These are phyloP conservation scores for Rhodomyrtus tomentosa DNA, from an alignment of 345 rosid species.

Conservation along the genomic window DNA sequence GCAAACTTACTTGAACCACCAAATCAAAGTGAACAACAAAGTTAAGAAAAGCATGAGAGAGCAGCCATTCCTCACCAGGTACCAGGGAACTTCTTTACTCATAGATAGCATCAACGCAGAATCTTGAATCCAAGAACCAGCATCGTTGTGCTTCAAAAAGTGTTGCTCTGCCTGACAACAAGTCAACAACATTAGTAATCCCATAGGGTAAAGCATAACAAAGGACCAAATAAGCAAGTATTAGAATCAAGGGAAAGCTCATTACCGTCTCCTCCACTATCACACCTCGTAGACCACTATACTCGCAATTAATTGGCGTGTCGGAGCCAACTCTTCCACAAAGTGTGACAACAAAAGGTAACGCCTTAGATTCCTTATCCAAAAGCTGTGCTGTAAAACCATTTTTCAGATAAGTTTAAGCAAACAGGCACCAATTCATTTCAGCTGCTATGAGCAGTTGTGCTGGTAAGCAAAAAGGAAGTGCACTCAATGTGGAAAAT, in stretches of 20 bases:
- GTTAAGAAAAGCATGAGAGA: background rate
- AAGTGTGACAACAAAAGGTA: slow-evolving; percentile 64
- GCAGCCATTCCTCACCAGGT: slow-evolving; percentile 42
- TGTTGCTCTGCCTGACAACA: slow-evolving; percentile 77
- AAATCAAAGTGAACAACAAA: background rate
- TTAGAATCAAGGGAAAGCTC: background rate
- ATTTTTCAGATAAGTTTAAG: background rate
- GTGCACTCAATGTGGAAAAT: background rate
- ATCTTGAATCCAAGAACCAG: slow-evolving; percentile 98
- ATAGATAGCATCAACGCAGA: slow-evolving; percentile 81
- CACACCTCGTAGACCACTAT: slow-evolving; percentile 74
- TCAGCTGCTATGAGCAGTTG: background rate
- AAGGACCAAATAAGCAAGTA: background rate
- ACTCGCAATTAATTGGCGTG: slow-evolving; percentile 66
- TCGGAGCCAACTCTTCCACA: slow-evolving; percentile 83
- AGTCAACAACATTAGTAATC: background rate
- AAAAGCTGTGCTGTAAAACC: slow-evolving; percentile 53
- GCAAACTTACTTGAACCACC: background rate
- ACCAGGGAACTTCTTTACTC: slow-evolving; percentile 99
- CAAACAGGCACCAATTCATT: background rate
- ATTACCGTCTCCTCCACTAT: slow-evolving; percentile 72
- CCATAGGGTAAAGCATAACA: background rate
- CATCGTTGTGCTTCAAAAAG: slow-evolving; percentile 85
- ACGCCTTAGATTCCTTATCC: slow-evolving; percentile 58
- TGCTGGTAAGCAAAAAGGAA: background rate